Base-by-base conservation (phyloP, 177 flowering plant species). In the Vitis hybrid region DNA sequence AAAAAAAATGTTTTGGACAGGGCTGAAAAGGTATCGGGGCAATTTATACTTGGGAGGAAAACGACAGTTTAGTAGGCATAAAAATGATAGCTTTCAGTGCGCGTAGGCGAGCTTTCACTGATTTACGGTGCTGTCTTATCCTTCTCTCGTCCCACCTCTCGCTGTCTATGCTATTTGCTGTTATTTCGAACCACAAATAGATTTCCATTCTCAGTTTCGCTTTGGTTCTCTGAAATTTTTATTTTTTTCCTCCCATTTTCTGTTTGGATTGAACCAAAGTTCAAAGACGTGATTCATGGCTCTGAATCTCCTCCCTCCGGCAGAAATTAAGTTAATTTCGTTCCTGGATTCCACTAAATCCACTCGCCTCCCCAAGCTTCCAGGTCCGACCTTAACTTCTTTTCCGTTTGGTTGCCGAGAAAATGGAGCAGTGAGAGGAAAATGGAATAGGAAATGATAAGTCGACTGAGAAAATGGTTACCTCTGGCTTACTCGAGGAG, bases 301-400 rank as follows among this genome's bases (percentile, higher is more conserved):
- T 74, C 71, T 91, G 65, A 91, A 81, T 77, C 69, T 86, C 64
- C 60, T 81, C 0, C 53, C 83, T 31, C 87, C 93, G 0, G 69
- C 86, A 26, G 89, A 89, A 70, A 63, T 88, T 55, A 85, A 83
- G 68, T 65, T 81, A 5, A 50, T 84, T 56, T 89, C 88, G 20
- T 90, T 92, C 81, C 65, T 83, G 76, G 92, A 87, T 66, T 80
- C 90, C 31, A 18, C 82, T 63, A 83, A 81, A 67, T 75, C 83
- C 52, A 65, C 9, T 31, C 69, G 64, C 51, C 75, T 73, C 64
- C 77, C 68, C 72, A 86, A 84, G 78, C 78, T 81, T 56, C 82
- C 81, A 87, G 94, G 94, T 93, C 11, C 51, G 1, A 31, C 31
- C 33, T 49, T 51, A 10, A 64, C 48, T 53, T 51, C 19, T 13